Evolutionary conservation across 2,329 filamentous ascomycete species (phyloP).

Genomic region (Orbilia oligospora): DNA sequence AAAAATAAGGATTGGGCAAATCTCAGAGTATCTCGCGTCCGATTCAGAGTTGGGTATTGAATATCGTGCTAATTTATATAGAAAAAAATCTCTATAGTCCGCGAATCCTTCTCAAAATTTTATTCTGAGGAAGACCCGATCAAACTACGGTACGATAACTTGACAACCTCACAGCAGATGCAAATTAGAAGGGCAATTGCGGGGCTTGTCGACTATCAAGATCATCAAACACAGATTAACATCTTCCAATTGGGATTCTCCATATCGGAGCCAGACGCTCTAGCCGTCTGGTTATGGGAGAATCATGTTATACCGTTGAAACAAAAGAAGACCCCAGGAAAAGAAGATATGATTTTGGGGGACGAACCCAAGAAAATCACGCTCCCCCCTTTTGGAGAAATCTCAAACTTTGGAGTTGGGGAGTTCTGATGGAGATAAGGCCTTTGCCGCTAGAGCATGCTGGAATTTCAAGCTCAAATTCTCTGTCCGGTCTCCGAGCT

Average conservation of each 20-base stretch:
- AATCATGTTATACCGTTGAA: not conserved
- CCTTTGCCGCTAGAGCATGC: too few species aligned
- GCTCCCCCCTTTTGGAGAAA: too few species aligned
- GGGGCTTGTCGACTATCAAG: not conserved
- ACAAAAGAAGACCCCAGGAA: not conserved
- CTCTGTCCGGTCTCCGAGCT: too few species aligned
- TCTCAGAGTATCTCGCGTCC: too few species aligned
- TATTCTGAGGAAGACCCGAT: not conserved
- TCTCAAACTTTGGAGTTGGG: too few species aligned
- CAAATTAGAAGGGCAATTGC: not conserved
- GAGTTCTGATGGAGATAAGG: too few species aligned
- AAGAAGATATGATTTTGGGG: not conserved
- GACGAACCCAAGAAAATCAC: too few species aligned
- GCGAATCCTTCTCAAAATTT: not conserved
- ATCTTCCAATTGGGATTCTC: not conserved
- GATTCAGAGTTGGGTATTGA: not conserved
- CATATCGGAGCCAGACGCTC: not conserved
- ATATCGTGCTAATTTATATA: not conserved
- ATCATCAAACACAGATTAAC: conserved; percentile 1
- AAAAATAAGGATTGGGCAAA: too few species aligned
- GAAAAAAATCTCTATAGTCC: not conserved
- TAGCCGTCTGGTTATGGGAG: not conserved
- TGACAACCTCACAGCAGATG: not conserved
- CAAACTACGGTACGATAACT: not conserved
- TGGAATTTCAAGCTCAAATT: too few species aligned